Percentiles rank a stretch among this genome's conserved stretches.
phyloP scores from a whole-genome alignment of 2,329 filamentous ascomycete species.

The Xylariaceae sp. region DNA sequence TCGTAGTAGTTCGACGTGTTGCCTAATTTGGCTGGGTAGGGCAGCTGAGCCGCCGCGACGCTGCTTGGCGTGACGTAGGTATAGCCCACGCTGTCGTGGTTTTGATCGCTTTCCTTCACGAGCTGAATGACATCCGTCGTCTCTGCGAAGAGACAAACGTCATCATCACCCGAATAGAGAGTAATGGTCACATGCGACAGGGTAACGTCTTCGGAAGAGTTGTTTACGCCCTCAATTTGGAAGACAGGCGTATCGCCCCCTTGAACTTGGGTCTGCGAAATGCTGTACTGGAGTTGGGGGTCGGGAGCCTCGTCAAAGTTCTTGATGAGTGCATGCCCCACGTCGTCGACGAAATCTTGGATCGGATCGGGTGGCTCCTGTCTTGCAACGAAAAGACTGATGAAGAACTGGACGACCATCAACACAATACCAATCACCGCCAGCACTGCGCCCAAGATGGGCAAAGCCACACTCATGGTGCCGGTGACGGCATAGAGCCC shows the following conservation, averaged over 20 bases:
- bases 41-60: not conserved
- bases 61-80: not conserved
- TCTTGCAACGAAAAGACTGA: not conserved
- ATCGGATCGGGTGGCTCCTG: not conserved
- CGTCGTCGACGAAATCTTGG: not conserved
- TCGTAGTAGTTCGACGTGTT: slow-evolving; percentile 1
- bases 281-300: not conserved
- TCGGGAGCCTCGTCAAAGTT: not conserved
- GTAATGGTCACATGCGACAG: not conserved
- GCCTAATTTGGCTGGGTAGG: not conserved
- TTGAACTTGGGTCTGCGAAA: not conserved
- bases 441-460: not conserved
- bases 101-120: not conserved
- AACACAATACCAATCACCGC: not conserved
- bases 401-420: slow-evolving; percentile 1
- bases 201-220: not conserved
- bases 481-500: not conserved
- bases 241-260: not conserved
- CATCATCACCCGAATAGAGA: not conserved
- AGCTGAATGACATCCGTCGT: not conserved
- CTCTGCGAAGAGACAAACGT: not conserved
- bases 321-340: not conserved
- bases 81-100: not conserved
- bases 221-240: not conserved
- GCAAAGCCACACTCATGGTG: not conserved